Evolutionary conservation across 2,329 filamentous ascomycete species (phyloP).

Genomic region (Scedosporium boydii): DNA sequence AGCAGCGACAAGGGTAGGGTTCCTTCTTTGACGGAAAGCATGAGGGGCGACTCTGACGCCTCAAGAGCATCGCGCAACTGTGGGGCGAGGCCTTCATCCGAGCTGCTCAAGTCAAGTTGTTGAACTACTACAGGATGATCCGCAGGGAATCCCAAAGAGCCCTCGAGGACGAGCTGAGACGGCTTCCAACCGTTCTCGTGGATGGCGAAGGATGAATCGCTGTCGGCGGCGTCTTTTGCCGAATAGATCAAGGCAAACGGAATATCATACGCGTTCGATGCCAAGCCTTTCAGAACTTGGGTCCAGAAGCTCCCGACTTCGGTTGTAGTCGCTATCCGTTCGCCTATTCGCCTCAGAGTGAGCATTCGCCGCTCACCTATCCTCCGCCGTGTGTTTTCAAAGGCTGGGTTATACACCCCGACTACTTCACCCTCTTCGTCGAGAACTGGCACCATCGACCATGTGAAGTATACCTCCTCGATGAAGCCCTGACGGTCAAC

Average conservation of each 20-base stretch:
- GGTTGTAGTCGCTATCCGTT: constrained; percentile 62
- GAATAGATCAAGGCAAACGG: constrained; percentile 74
- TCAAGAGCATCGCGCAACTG: constrained; percentile 66
- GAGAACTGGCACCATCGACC: constrained; percentile 71
- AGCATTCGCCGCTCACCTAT: constrained; percentile 74
- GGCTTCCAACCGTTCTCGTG: constrained; percentile 54
- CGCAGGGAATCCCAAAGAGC: constrained; percentile 56
- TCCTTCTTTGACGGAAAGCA: constrained; percentile 57
- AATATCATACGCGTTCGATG: constrained; percentile 65
- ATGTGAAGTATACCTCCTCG: constrained; percentile 76
- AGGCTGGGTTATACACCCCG: constrained; percentile 70
- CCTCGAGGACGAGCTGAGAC: constrained; percentile 61
- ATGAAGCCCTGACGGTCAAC: constrained; percentile 59
- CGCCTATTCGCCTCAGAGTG: constrained; percentile 67
- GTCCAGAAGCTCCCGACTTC: constrained; percentile 67
- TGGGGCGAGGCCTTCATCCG: constrained; percentile 64
- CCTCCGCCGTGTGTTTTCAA: constrained; percentile 71
- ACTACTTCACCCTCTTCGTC: constrained; percentile 65
- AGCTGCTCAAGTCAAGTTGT: constrained; percentile 58
- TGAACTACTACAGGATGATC: constrained; percentile 52
- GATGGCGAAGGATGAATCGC: constrained; percentile 62
- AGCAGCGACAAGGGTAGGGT: constrained; percentile 57
- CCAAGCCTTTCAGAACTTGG: constrained; percentile 57
- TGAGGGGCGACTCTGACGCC: constrained; percentile 50
- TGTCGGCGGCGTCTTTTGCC: constrained; percentile 44